Evolutionary conservation across 176 grass and related monocot species (phyloP).

Genomic region (Avena insularis): DNA sequence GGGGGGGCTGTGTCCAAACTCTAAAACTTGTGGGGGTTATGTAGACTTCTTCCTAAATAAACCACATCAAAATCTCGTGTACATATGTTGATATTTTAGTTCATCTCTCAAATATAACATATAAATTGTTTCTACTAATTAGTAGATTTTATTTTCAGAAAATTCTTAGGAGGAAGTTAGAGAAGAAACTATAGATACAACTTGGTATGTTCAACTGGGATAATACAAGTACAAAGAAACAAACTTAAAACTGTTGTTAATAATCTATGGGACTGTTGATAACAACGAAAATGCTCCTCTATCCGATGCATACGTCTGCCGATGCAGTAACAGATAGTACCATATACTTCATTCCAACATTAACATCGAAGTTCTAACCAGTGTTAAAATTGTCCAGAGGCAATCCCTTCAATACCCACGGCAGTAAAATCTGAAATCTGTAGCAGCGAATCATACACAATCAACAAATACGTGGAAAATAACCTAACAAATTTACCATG

Average conservation of each 20-base stretch:
- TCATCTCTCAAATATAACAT: not conserved
- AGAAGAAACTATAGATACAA: slow-evolving; percentile 1
- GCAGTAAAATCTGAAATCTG: not conserved
- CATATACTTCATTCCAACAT: not conserved
- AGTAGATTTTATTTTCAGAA: not conserved
- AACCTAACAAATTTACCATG: not conserved
- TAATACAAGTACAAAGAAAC: not conserved
- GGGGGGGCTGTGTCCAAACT: too few relatives aligned
- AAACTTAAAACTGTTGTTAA: slow-evolving; percentile 1
- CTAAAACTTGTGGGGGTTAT: too few relatives aligned
- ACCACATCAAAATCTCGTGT: not conserved
- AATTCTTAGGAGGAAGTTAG: not conserved
- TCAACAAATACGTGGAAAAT: not conserved
- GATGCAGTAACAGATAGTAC: not conserved
- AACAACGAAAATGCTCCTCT: not conserved
- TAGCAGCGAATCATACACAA: not conserved
- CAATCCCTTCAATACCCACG: not conserved
- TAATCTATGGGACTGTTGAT: not conserved
- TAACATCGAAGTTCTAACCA: not conserved
- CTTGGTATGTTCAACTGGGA: not conserved
- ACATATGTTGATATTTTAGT: not conserved
- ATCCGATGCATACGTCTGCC: not conserved
- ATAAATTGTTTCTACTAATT: not conserved
- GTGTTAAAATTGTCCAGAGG: not conserved
- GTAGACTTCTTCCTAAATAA: not conserved